Base-by-base conservation (phyloP, 2,329 filamentous ascomycete genomes). In the Stachybotrys chlorohalonatus region DNA sequence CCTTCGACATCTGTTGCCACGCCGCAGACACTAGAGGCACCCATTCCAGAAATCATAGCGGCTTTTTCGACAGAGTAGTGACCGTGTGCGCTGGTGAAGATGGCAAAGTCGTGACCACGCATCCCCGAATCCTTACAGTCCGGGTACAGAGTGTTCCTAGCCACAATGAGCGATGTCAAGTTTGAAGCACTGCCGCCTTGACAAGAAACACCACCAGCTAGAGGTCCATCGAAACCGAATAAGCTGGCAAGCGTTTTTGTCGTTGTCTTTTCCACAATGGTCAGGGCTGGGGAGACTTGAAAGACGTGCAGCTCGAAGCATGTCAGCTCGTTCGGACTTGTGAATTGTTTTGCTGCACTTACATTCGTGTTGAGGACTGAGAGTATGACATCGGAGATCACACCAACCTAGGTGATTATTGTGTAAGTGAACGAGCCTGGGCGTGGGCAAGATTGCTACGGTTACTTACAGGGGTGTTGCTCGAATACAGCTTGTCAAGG, bases 21-120 rank as follows among this genome's bases (percentile, higher is more conserved):
- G 31, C 78, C 66, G 70, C 87, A 83, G 31, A 96, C 91, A 58
- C 83, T 83, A 17, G 77, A 75, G 31, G 83, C 85, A 9, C 94
- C 94, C 45, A 99, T 81, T 0, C 94, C 94, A 63, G 87, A 87
- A 66, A 93, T 87, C 66, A 93, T 87, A n/a, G 92, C 92, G 3
- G 91, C 92, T 73, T 97, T 97, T 65, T 96, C 90, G 31, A 97
- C 83, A 6, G 86, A 92, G 75, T 97, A 99, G 76, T 97, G 94
- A 0, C 93, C 92, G 68, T 97, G 91, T 1, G 80, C 84, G 60
- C 85, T 90, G 3, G 93, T 96, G 74, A 97, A 96, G 54, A 96
- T 73, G 17, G 90, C 86, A 63, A 96, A 93, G 17, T 80, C 77
- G 58, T 76, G 71, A 5, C 67, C 66, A 1, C 76, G 80, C 65